phyloP scores from a whole-genome alignment of 2,329 filamentous ascomycete genomes.

The Aspergillus sojae region DNA sequence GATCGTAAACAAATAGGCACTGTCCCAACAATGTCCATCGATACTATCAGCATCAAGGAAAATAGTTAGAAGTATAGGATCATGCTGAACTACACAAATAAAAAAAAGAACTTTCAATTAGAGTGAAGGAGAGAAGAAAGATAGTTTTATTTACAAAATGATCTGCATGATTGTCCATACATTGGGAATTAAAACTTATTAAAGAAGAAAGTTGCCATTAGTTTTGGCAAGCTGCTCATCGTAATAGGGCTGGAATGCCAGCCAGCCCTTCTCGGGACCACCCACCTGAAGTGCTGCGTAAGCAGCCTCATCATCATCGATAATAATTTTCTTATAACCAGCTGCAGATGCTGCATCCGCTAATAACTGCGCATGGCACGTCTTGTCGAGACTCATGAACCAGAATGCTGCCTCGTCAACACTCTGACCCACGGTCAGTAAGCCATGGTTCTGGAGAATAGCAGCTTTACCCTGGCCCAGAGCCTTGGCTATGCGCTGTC shows the following conservation, averaged over 20 bases:
- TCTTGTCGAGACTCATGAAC: conserved; percentile 69
- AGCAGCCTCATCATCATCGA: background rate
- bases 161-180: accelerated
- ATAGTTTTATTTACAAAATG: too few species aligned
- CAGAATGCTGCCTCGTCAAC: conserved; percentile 75
- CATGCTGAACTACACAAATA: too few species aligned
- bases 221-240: background rate
- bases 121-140: too few species aligned
- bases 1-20: too few species aligned
- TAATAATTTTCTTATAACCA: background rate
- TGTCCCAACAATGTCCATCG: too few species aligned
- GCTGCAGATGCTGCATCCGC: conserved; percentile 64
- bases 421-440: conserved; percentile 70
- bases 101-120: too few species aligned
- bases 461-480: conserved; percentile 64
- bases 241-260: background rate
- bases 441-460: conserved; percentile 71
- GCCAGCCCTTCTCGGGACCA: background rate
- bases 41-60: too few species aligned
- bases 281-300: background rate
- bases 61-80: too few species aligned
- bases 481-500: conserved; percentile 63
- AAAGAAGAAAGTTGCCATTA: background rate
- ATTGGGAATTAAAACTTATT: background rate
- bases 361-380: conserved; percentile 68